A percentile compares a stretch with the other conserved stretches of the same genome.
phyloP scores from a whole-genome alignment of 768 basidiomycete species.

The Suillus subalutaceus region DNA sequence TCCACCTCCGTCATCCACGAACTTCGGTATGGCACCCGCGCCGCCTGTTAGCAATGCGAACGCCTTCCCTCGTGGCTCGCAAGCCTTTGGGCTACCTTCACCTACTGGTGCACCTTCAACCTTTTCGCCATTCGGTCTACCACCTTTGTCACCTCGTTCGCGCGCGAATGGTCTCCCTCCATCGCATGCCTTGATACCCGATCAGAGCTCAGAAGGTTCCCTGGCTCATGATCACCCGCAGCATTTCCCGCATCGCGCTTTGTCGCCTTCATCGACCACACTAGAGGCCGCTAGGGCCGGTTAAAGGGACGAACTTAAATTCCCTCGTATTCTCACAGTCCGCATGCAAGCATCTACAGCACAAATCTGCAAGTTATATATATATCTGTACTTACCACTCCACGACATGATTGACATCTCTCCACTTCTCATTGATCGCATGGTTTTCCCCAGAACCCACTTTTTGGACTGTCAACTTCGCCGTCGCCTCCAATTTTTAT shows the following conservation, averaged over 20 bases:
- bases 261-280: conserved; percentile 41
- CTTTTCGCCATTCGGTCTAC: conserved; percentile 37
- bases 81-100: conserved; percentile 33
- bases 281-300: conserved; percentile 43
- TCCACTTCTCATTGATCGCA: conserved; percentile 34
- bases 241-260: conserved; percentile 42
- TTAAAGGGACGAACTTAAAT: conserved; percentile 41
- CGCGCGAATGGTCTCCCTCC: conserved; percentile 30
- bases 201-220: conserved; percentile 35
- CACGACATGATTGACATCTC: conserved; percentile 38
- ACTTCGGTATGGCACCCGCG: conserved; percentile 30
- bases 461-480: conserved; percentile 19
- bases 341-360: conserved; percentile 43
- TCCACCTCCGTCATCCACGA: conserved; percentile 32
- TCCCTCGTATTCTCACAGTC: conserved; percentile 40
- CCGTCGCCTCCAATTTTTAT: conserved; percentile 29
- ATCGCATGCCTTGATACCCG: conserved; percentile 40
- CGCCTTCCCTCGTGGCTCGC: conserved; percentile 33
- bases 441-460: conserved; percentile 23
- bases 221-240: conserved; percentile 37
- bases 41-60: conserved; percentile 28
- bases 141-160: conserved; percentile 34
- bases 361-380: conserved; percentile 43
- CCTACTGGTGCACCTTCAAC: conserved; percentile 23
- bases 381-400: conserved; percentile 42